These are phyloP conservation scores for Lolium perenne DNA, from an alignment of 176 grass and related monocot species.

Conservation along the genomic window DNA sequence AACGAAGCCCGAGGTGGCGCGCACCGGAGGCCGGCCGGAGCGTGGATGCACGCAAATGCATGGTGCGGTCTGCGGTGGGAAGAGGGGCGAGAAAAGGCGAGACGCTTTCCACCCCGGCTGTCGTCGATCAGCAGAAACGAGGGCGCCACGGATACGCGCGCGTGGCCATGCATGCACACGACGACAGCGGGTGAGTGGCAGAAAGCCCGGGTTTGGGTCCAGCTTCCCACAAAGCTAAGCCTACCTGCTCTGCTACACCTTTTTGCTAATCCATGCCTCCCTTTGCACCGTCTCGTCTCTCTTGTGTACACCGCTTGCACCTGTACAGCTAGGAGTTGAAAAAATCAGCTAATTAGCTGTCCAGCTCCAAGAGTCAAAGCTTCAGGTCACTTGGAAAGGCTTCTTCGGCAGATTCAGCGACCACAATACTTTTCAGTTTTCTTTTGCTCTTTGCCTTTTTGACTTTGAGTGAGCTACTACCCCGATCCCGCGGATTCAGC, in stretches of 20 bases:
- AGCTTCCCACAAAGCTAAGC: conserved; percentile 14
- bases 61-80: background rate
- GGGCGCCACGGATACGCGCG: background rate
- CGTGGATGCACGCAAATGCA: background rate
- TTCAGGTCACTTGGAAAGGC: background rate
- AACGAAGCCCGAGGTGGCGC: background rate
- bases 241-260: conserved; percentile 6
- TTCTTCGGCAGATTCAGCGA: background rate
- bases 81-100: conserved; percentile 16
- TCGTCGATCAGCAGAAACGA: conserved; percentile 13
- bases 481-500: background rate
- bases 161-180: conserved; percentile 17
- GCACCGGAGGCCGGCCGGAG: background rate
- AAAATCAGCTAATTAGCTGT: background rate
- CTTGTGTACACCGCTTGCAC: background rate
- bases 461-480: background rate
- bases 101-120: conserved; percentile 28
- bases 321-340: background rate
- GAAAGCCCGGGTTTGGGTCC: conserved; percentile 28
- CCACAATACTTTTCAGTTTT: background rate
- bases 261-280: conserved; percentile 16
- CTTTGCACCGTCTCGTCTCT: background rate
- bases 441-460: background rate
- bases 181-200: conserved; percentile 22
- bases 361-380: conserved; percentile 25